Conservation (phyloP, 768 basidiomycete species). For the Pisolithus orientalis region DNA sequence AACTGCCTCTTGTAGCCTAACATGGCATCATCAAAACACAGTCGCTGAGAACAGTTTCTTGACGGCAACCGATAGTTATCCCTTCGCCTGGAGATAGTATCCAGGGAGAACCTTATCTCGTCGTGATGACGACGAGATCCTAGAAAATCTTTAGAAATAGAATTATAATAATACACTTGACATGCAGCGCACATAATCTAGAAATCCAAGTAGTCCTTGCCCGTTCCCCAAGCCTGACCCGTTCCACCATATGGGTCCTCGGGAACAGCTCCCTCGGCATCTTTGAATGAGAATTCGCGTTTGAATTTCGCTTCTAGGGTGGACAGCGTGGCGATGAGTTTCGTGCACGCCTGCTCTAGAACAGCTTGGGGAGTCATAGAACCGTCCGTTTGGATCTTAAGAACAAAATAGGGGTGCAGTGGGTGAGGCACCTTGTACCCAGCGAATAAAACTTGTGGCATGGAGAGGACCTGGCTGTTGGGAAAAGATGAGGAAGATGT, state of each 20-base stretch:
- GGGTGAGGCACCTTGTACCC: constrained; percentile 99
- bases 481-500: background rate
- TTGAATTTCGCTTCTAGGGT: constrained; percentile 73
- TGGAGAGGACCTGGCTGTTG: constrained; percentile 78
- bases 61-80: too few relatives aligned
- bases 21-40: too few relatives aligned
- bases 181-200: constrained; percentile 18
- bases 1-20: too few relatives aligned
- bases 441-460: constrained; percentile 87
- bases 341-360: constrained; percentile 77
- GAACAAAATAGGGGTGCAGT: constrained; percentile 85
- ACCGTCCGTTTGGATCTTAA: constrained; percentile 96
- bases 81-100: too few relatives aligned
- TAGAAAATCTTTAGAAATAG: too few relatives aligned
- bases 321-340: constrained; percentile 67
- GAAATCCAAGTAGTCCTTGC: constrained; percentile 51
- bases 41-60: too few relatives aligned
- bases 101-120: too few relatives aligned
- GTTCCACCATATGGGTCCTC: constrained; percentile 52
- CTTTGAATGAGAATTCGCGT: constrained; percentile 76
- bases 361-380: constrained; percentile 73
- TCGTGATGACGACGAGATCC: too few relatives aligned
- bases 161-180: background rate
- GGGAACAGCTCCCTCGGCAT: constrained; percentile 44
- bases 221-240: constrained; percentile 38